Percentiles rank a stretch among this genome's conserved stretches.
These are phyloP conservation scores for Quercus lobata DNA, from an alignment of 331 rosid species.

Conservation along the genomic window DNA sequence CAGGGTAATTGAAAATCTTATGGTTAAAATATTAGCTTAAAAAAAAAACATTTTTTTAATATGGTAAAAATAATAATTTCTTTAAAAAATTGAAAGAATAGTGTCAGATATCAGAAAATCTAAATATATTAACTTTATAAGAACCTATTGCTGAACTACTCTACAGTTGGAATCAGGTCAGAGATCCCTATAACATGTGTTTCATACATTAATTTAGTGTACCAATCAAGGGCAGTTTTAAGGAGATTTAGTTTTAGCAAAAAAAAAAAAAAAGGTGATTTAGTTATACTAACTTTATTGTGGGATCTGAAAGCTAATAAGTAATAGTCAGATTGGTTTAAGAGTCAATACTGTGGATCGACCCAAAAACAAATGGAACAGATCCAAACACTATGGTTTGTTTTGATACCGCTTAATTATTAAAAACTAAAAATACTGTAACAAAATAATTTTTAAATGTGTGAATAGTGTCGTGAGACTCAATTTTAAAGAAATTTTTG, in stretches of 20 bases:
- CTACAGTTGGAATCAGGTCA: not conserved
- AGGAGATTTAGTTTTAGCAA: not conserved
- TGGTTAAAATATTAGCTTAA: too few species aligned
- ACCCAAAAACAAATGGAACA: not conserved
- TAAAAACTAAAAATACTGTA: too few species aligned
- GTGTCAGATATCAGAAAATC: not conserved
- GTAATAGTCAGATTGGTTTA: not conserved
- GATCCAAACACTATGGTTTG: not conserved
- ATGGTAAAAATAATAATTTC: too few species aligned
- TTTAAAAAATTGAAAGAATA: too few species aligned
- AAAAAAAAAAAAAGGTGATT: too few species aligned
- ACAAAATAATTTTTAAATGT: too few species aligned
- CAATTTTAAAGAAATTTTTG: too few species aligned
- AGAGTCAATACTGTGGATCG: not conserved
- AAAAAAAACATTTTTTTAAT: too few species aligned
- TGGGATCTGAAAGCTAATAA: not conserved
- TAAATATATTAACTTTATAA: not conserved
- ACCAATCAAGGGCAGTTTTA: not conserved
- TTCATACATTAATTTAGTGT: not conserved
- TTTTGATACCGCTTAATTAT: too few species aligned
- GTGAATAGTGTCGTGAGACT: fast-evolving
- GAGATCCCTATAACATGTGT: not conserved
- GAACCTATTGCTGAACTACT: not conserved
- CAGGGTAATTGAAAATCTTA: too few species aligned
- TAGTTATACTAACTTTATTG: not conserved